Evolutionary conservation across 352 stramenopile species (phyloP), one percentile per base, ranked within the genome.

Genomic region (Globisporangium takayamanum): DNA sequence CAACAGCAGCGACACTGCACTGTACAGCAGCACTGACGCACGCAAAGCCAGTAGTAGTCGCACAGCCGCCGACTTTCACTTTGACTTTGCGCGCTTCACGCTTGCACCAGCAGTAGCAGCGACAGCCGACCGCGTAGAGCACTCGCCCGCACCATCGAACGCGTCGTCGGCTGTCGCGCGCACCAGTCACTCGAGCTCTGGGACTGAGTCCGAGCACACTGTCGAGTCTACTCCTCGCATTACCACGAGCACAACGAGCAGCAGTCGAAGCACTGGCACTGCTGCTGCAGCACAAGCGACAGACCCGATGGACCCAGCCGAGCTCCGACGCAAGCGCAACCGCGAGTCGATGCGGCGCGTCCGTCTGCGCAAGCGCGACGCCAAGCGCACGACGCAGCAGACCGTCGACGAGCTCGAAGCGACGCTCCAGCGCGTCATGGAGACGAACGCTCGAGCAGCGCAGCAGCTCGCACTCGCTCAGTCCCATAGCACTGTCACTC

Each of bases 331-430:
- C 3, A 62, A 62, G 53, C 65, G 65, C 39, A 76, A 76, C 30
- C 58, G 68, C 42, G 68, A 73, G 28, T 69, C 65, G 28, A 76
- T 76, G 68, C 68, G 63, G 8, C 68, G 66, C 30, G 68, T 63
- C 30, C 55, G 62, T 2, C 49, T 53, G 44, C 65, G 68, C 45
- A 68, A 71, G 59, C 33, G 33, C 8, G 33, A 39, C 33, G 33
- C 33, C 5, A 39, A 39, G 33, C 33, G 33, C 33, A 39, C 33
- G 8, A 39, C 33, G 33, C 33, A 39, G 33, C 33, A 39, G 33
- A 39, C 33, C 1, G 33, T 39, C 6, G 33, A 39, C 6, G 33
- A 3, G 4, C 33, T 39, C 6, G 33, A 39, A 39, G 33, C 33
- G 6, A 39, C 33, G 33, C 33, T 39, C 33, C 33, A 58, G n/a